Base-by-base conservation (phyloP, 1,139 yeast genomes). In the Debaryomyces singareniensis region DNA sequence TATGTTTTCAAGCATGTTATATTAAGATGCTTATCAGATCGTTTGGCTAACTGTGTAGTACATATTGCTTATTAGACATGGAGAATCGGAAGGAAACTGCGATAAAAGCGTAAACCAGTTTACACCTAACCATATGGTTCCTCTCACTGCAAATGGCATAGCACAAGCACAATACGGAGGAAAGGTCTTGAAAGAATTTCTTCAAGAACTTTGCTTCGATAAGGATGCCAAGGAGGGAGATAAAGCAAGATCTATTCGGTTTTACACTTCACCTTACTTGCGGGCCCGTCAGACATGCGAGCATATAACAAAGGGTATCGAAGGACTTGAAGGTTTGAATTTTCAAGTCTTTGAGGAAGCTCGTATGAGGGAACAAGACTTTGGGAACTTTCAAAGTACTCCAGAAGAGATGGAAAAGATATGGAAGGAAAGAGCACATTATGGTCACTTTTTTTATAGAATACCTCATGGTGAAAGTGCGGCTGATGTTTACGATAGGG, bases 381-480 rank as follows among this genome's bases (percentile, higher is more conserved):
- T 87, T 50, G 96, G 96, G 14, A 87, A 87, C 50, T 86, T 85
- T 54, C 96, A 87, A 56, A 72, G 80, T 34, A 74, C 81, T 24
- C 71, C 80, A 3, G 79, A 71, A 33, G 87, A 80, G 40, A 85
- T 87, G 93, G 78, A 77, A 43, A 60, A 63, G 42, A 77, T 83
- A 21, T 81, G 93, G 86, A 68, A 70, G 32, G 93, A 84, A 44
- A 59, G 96, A 27, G 89, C 95, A 0, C 77, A 78, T 40, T 87
- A 87, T 55, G 96, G 96, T 0, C 95, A 86, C 55, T 87, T 87
- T 34, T 87, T 87, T 55, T 87, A 82, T 51, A 58, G 96, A 33
- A 87, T 87, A 20, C 96, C 96, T 7, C 78, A 83, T 47, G 96
- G 96, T 4, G 96, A 87, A 52, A 80, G 91, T 45, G 96, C 96